Percentiles rank a stretch among this genome's conserved stretches.
Conservation (phyloP, 345 rosid genomes). For the Turritis glabra region DNA sequence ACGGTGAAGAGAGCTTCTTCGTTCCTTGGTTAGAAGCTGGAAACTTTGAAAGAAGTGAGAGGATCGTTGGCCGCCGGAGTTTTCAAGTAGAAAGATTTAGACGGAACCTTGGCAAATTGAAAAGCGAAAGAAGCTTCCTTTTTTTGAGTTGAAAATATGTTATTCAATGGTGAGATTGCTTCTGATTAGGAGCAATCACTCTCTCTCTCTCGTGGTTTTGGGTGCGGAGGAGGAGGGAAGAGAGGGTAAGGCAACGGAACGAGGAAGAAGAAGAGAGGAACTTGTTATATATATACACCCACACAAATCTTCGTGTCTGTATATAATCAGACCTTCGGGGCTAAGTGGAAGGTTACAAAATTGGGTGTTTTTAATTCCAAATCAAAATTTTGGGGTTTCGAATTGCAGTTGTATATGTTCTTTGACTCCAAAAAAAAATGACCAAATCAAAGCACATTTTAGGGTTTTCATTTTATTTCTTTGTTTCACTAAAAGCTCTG, state of each 20-base stretch:
- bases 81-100: slow-evolving; percentile 11
- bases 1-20: neutral
- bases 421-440: neutral
- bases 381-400: neutral
- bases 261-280: neutral
- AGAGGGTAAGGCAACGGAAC: slow-evolving; percentile 27
- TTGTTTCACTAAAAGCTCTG: neutral
- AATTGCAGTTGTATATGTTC: neutral
- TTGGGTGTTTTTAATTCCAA: neutral
- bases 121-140: slow-evolving; percentile 11
- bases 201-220: neutral
- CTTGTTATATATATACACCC: slow-evolving; percentile 20
- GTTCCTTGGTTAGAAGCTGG: neutral
- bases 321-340: neutral
- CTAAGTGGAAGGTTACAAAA: neutral
- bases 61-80: slow-evolving; percentile 22
- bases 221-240: slow-evolving; percentile 25
- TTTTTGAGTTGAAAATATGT: neutral
- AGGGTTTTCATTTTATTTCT: neutral
- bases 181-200: slow-evolving; percentile 12
- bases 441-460: neutral
- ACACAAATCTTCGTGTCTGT: neutral
- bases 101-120: slow-evolving; percentile 12
- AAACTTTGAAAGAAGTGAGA: neutral
- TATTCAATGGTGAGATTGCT: neutral